Evolutionary conservation across 2,329 filamentous ascomycete species (phyloP).

Genomic region (Pseudogymnoascus sp.): DNA sequence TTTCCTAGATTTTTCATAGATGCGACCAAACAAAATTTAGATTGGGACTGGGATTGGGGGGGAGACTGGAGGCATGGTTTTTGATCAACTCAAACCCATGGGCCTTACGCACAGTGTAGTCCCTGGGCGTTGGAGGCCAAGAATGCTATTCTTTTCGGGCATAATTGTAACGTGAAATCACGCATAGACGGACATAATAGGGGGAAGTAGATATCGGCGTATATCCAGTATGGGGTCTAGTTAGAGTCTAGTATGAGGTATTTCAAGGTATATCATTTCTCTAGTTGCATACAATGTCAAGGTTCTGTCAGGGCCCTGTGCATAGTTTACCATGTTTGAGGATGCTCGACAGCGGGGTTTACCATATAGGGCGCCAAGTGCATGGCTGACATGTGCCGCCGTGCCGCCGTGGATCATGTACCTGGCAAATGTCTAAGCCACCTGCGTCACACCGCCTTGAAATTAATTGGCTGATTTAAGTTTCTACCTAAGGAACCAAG

Average conservation of each 20-base stretch:
- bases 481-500: background rate
- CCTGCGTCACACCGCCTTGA: conserved; percentile 6
- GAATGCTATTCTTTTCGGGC: background rate
- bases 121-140: background rate
- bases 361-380: background rate
- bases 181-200: background rate
- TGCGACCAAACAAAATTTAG: background rate
- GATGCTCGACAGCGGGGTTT: conserved; percentile 2
- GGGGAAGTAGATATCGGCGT: background rate
- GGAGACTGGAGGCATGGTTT: background rate
- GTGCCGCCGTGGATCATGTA: conserved; percentile 1
- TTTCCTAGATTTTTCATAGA: background rate
- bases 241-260: conserved; percentile 3
- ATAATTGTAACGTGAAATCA: background rate
- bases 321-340: background rate
- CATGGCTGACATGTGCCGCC: conserved; percentile 2
- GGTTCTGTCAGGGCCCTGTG: background rate
- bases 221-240: background rate
- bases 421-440: background rate
- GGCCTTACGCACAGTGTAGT: background rate
- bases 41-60: background rate
- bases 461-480: background rate
- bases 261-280: conserved; percentile 3
- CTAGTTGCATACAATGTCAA: conserved; percentile 1
- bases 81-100: conserved; percentile 1